Evolutionary conservation across 148 eudicot species (phyloP).

Genomic region (Limonium bicolor): DNA sequence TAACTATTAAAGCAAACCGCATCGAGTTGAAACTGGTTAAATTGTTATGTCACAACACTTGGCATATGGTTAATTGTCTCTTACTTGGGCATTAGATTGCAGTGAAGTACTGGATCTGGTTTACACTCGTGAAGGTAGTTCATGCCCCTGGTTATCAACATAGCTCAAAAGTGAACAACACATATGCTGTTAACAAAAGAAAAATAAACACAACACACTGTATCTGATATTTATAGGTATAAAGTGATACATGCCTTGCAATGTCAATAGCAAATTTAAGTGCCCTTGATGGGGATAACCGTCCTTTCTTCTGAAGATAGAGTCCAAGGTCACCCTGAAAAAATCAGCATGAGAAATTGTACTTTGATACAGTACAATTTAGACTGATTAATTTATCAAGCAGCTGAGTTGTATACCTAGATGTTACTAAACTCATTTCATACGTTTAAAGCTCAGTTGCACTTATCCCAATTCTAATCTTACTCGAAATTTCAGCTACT

Average conservation of each 20-base stretch:
- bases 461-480: no score
- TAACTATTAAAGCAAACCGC: slow-evolving; percentile 46
- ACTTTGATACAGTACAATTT: background rate
- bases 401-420: no score
- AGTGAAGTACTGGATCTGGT: slow-evolving; percentile 80
- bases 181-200: no score
- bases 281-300: slow-evolving; percentile 64
- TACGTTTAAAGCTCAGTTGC: background rate
- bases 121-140: slow-evolving; percentile 90
- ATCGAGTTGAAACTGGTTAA: slow-evolving; percentile 6
- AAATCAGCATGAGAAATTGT: background rate
- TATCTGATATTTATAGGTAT: slow-evolving; percentile 2
- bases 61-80: slow-evolving; percentile 47
- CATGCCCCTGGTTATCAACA: slow-evolving; percentile 60
- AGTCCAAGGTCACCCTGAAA: slow-evolving; percentile 80
- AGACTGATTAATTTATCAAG: no score
- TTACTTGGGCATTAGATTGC: slow-evolving; percentile 92
- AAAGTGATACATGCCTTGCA: slow-evolving; percentile 48
- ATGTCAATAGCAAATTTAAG: slow-evolving; percentile 89
- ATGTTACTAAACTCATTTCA: background rate
- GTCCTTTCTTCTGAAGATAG: slow-evolving; percentile 86
- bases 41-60: no score
- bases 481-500: no score
- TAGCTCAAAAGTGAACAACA: background rate
- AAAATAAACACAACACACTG: no score